Conservation (phyloP, 2,329 filamentous ascomycete genomes). For the Trichoderma atrobrunneum region DNA sequence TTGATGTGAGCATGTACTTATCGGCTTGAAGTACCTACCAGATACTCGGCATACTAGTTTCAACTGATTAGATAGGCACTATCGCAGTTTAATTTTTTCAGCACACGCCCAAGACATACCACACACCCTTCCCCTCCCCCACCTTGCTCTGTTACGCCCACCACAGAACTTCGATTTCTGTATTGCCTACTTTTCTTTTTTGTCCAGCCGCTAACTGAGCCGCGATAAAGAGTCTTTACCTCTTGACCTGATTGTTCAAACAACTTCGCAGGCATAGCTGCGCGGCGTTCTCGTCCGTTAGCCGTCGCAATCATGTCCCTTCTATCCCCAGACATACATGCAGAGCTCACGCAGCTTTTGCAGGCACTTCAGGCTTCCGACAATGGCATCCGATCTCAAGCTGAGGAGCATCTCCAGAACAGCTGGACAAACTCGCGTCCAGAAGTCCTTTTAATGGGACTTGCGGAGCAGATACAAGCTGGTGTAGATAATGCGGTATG, state of each 20-base stretch:
- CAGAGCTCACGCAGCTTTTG: constrained; percentile 81
- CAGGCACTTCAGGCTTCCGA: constrained; percentile 86
- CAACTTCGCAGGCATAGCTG: constrained; percentile 22
- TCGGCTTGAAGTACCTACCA: background rate
- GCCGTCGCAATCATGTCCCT: constrained; percentile 62
- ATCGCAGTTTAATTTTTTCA: background rate
- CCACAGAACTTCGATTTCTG: constrained; percentile 22
- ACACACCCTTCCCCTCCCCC: constrained; percentile 26
- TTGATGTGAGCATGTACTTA: background rate
- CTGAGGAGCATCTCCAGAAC: constrained; percentile 85
- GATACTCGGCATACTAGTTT: background rate
- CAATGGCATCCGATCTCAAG: constrained; percentile 78
- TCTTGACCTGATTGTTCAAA: constrained; percentile 17
- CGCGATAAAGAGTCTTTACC: constrained; percentile 3
- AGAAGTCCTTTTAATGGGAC: constrained; percentile 86
- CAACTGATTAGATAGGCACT: background rate
- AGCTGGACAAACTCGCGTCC: constrained; percentile 83
- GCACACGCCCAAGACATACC: constrained; percentile 13
- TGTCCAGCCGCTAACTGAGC: constrained; percentile 17
- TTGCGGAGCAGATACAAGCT: constrained; percentile 85
- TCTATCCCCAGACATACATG: constrained; percentile 78
- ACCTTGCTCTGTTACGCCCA: constrained; percentile 26
- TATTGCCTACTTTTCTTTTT: constrained; percentile 12
- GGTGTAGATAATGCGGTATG: constrained; percentile 69
- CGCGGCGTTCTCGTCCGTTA: constrained; percentile 25